These are phyloP conservation scores for Hanseniaspora singularis DNA, from an alignment of 805 yeast genomes.

Conservation along the genomic window DNA sequence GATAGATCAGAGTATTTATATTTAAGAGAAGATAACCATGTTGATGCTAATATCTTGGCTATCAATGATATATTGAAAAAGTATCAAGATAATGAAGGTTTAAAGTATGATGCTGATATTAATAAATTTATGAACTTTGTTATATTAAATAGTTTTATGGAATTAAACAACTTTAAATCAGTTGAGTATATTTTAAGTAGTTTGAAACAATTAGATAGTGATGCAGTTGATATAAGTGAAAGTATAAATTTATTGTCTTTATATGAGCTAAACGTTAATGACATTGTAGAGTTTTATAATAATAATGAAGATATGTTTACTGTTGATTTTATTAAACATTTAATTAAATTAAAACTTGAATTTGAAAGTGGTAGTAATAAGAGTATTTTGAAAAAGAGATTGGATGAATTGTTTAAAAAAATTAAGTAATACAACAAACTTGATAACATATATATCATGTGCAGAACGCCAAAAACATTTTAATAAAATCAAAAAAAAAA, in stretches of 20 bases:
- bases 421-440: not conserved
- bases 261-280: slow-evolving; percentile 4
- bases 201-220: not conserved
- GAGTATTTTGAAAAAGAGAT: slow-evolving; percentile 7
- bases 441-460: too few relatives aligned
- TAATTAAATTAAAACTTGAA: slow-evolving; percentile 2
- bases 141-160: slow-evolving; percentile 1
- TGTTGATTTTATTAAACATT: slow-evolving; percentile 1
- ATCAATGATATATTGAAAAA: not conserved
- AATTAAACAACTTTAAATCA: not conserved
- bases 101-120: not conserved
- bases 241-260: slow-evolving; percentile 2
- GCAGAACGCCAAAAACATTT: too few relatives aligned
- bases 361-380: slow-evolving; percentile 10
- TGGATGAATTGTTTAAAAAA: slow-evolving; percentile 5
- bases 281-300: slow-evolving; percentile 7
- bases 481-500: too few relatives aligned
- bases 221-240: not conserved
- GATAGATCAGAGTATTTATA: slow-evolving; percentile 2
- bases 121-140: slow-evolving; percentile 3
- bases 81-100: not conserved
- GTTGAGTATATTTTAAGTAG: slow-evolving; percentile 1
- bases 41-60: not conserved
- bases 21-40: slow-evolving; percentile 9
- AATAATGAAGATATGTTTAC: not conserved